phyloP scores from a whole-genome alignment of 305 asterid genomes.

The Solanum hybrid region DNA sequence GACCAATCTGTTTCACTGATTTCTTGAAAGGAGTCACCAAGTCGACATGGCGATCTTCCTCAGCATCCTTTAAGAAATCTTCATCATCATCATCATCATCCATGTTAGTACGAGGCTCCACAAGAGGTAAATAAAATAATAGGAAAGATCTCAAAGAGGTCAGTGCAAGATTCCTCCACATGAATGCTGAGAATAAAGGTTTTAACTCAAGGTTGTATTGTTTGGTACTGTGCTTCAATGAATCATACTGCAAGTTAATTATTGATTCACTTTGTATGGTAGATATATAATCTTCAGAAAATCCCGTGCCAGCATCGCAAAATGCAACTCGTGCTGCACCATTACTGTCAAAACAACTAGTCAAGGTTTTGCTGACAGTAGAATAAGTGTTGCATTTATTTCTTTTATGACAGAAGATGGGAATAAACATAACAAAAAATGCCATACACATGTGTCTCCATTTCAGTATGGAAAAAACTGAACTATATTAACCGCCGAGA shows the following conservation, averaged over 20 bases:
- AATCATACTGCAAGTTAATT: slow-evolving; percentile 26
- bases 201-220: slow-evolving; percentile 57
- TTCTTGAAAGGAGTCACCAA: slow-evolving; percentile 73
- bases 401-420: background rate
- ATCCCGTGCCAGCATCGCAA: slow-evolving; percentile 61
- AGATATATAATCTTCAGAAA: slow-evolving; percentile 41
- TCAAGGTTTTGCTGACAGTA: background rate
- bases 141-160: slow-evolving; percentile 75
- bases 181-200: slow-evolving; percentile 77
- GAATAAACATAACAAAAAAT: background rate
- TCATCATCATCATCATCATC: slow-evolving; percentile 72
- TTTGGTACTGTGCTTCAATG: slow-evolving; percentile 38
- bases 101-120: slow-evolving; percentile 51
- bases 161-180: slow-evolving; percentile 63
- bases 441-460: background rate
- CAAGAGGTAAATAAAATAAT: slow-evolving; percentile 70
- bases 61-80: slow-evolving; percentile 48
- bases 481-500: background rate
- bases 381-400: background rate
- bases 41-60: slow-evolving; percentile 39
- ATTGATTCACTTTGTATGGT: slow-evolving; percentile 26
- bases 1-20: slow-evolving; percentile 75
- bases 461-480: background rate
- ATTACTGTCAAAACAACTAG: slow-evolving; percentile 32
- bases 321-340: slow-evolving; percentile 32